phyloP scores from a whole-genome alignment of 2,329 filamentous ascomycete species.

The Furcasterigmium sp. region DNA sequence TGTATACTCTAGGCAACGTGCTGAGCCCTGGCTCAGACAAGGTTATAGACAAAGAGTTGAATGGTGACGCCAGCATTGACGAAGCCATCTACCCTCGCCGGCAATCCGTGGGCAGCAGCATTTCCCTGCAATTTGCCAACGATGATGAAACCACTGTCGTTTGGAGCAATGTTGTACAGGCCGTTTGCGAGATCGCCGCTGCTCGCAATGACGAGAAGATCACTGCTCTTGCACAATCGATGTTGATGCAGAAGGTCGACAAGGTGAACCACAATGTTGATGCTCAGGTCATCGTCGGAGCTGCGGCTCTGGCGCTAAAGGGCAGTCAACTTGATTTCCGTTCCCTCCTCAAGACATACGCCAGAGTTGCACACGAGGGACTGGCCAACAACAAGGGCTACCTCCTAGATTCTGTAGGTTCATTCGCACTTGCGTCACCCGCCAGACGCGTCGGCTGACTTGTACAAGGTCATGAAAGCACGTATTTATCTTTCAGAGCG shows the following conservation, averaged over 20 bases:
- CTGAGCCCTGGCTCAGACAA: constrained; percentile 67
- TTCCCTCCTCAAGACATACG: constrained; percentile 78
- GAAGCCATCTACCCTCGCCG: constrained; percentile 45
- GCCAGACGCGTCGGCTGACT: neutral
- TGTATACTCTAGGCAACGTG: constrained; percentile 95
- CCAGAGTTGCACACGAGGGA: constrained; percentile 68
- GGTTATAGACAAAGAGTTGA: constrained; percentile 46
- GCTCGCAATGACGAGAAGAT: constrained; percentile 86
- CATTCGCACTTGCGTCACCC: neutral
- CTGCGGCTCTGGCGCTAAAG: constrained; percentile 69
- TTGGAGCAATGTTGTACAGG: constrained; percentile 87
- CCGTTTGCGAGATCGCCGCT: constrained; percentile 84
- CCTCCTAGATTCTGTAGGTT: constrained; percentile 65
- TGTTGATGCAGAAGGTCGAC: constrained; percentile 92
- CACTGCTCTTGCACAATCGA: constrained; percentile 85
- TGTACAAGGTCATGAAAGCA: constrained; percentile 62
- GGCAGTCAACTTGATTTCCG: constrained; percentile 80
- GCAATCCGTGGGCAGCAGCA: constrained; percentile 66
- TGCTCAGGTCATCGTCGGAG: constrained; percentile 77
- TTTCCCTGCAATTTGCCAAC: constrained; percentile 69
- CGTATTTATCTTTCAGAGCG: constrained; percentile 72
- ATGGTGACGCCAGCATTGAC: constrained; percentile 27
- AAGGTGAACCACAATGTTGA: constrained; percentile 79
- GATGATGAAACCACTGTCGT: constrained; percentile 75
- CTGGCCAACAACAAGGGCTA: constrained; percentile 62